Conservation (phyloP, 1,139 yeast species). For the Blastobotrys elegans region DNA sequence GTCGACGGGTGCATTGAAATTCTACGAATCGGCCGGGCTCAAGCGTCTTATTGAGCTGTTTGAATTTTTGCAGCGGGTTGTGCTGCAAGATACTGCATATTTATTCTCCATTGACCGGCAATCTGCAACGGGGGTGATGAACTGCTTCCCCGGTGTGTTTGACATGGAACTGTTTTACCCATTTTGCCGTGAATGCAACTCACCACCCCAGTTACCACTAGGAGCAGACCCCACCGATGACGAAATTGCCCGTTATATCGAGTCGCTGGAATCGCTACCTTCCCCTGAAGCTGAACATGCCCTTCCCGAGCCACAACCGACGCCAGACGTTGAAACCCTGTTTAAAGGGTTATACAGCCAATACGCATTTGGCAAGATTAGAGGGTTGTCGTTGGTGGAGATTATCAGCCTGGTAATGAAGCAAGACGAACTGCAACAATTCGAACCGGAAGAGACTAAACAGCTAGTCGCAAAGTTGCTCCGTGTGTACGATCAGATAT, state of each 20-base stretch:
- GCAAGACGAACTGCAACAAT: neutral
- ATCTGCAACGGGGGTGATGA: neutral
- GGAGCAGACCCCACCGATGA: neutral
- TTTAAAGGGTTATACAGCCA: neutral
- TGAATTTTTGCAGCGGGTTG: neutral
- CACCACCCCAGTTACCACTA: neutral
- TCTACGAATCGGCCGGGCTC: neutral
- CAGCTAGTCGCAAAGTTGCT: neutral
- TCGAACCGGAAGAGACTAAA: neutral
- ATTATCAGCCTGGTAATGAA: neutral
- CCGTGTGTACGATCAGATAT: neutral
- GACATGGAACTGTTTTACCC: neutral
- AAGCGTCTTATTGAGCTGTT: neutral
- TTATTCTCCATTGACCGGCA: conserved; percentile 2
- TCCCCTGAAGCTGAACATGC: neutral
- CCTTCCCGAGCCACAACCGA: too few relatives aligned
- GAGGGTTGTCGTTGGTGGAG: neutral
- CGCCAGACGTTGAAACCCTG: neutral
- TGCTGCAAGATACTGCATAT: conserved; percentile 4
- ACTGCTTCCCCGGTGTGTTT: neutral
- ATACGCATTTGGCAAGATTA: neutral
- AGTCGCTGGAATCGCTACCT: neutral
- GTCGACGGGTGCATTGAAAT: too few relatives aligned
- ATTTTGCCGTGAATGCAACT: neutral
- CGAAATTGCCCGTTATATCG: neutral